A percentile compares a stretch with the other conserved stretches of the same genome.
Conservation (phyloP, 78 protist genomes). For the Dictyostelium purpureum region DNA sequence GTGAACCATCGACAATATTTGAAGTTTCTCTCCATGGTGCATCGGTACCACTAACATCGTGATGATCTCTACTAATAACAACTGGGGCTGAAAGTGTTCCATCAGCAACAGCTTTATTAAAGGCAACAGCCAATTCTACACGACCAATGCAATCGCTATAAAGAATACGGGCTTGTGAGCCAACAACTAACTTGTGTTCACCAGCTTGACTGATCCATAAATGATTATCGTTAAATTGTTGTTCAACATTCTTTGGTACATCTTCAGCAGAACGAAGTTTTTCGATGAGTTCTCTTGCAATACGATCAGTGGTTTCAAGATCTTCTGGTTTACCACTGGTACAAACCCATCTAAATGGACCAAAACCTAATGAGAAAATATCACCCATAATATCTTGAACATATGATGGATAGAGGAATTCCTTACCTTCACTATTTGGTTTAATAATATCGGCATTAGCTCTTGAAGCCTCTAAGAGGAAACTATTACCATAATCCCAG, state of each 20-base stretch:
- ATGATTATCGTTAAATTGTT: conserved; percentile 90
- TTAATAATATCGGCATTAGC: conserved; percentile 91
- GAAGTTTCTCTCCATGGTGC: conserved; percentile 94
- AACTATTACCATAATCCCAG: conserved; percentile 94
- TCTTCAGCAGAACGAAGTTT: conserved; percentile 3
- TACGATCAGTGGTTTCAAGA: conserved; percentile 86
- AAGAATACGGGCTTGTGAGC: conserved; percentile 92
- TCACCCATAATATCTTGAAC: conserved; percentile 95
- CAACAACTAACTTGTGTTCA: conserved; percentile 87
- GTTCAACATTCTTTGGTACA: conserved; percentile 49
- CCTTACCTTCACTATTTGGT: conserved; percentile 32
- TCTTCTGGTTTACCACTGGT: conserved; percentile 81
- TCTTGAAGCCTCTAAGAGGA: conserved; percentile 86
- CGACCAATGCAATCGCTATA: conserved; percentile 89
- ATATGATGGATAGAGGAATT: conserved; percentile 91
- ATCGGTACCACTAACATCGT: conserved; percentile 95
- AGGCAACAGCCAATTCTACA: conserved; percentile 86
- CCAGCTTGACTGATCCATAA: conserved; percentile 90
- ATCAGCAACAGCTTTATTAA: conserved; percentile 88
- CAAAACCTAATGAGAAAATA: conserved; percentile 93
- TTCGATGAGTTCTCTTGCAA: conserved; percentile 86
- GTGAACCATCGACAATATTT: conserved; percentile 90
- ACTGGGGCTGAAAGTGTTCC: conserved; percentile 82
- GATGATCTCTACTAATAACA: conserved; percentile 93
- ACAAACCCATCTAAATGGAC: conserved; percentile 97